Evolutionary conservation across 1,284 basidiomycete genomes (phyloP).

Genomic region (Volvariella surrecta): DNA sequence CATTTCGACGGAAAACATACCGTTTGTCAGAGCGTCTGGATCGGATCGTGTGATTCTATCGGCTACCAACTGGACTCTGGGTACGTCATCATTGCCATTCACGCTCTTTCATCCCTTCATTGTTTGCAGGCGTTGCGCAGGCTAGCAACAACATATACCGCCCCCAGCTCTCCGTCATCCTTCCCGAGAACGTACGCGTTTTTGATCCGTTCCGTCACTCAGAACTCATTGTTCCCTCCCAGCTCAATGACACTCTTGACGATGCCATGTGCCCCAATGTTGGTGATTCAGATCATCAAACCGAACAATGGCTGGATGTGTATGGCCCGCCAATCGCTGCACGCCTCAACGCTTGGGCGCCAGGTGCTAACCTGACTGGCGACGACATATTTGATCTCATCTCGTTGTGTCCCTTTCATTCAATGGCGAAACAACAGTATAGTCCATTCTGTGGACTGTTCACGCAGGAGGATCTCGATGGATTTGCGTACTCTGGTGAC

Average conservation of each 20-base stretch:
- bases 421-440: slow-evolving; percentile 38
- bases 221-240: slow-evolving; percentile 4
- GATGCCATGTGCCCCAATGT: slow-evolving; percentile 60
- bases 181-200: slow-evolving; percentile 38
- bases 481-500: slow-evolving; percentile 65
- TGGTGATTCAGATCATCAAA: slow-evolving; percentile 35
- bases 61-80: slow-evolving; percentile 64
- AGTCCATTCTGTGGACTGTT: slow-evolving; percentile 72
- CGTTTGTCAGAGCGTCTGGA: slow-evolving; percentile 62
- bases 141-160: slow-evolving; percentile 31
- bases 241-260: slow-evolving; percentile 70
- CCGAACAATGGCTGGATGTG: slow-evolving; percentile 40
- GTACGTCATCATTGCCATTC: slow-evolving; percentile 24
- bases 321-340: slow-evolving; percentile 50
- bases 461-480: slow-evolving; percentile 61
- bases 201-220: slow-evolving; percentile 1
- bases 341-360: slow-evolving; percentile 53
- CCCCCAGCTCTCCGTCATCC: slow-evolving; percentile 42
- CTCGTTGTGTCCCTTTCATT: slow-evolving; percentile 74
- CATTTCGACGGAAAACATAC: slow-evolving; percentile 33
- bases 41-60: slow-evolving; percentile 57
- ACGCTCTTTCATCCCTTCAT: not conserved
- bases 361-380: slow-evolving; percentile 51
- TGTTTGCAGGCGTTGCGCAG: slow-evolving; percentile 39
- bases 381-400: slow-evolving; percentile 57